phyloP scores from a whole-genome alignment of 2,329 filamentous ascomycete species.

The Apiospora koreana region DNA sequence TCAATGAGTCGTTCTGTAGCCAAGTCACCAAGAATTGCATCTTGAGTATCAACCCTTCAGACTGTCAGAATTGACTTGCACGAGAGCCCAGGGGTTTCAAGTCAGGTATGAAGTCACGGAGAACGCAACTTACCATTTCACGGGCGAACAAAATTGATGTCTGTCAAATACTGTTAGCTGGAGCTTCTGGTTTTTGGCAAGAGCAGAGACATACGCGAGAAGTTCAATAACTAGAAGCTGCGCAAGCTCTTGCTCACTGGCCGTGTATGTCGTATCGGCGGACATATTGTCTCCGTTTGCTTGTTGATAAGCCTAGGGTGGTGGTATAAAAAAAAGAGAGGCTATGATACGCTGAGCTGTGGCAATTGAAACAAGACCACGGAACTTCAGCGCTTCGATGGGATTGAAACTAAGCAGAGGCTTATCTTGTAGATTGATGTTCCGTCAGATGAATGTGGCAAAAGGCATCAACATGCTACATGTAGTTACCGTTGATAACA shows the following conservation, averaged over 20 bases:
- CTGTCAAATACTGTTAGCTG: constrained; percentile 5
- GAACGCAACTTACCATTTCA: constrained; percentile 14
- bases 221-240: constrained; percentile 27
- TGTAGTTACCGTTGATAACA: not conserved
- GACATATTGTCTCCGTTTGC: not conserved
- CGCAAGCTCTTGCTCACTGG: constrained; percentile 16
- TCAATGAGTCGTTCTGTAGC: constrained; percentile 36
- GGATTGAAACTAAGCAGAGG: not conserved
- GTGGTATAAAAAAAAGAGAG: not conserved
- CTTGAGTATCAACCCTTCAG: constrained; percentile 40
- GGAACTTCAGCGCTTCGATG: not conserved
- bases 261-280: constrained; percentile 3
- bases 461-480: not conserved
- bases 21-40: constrained; percentile 29
- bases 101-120: not conserved
- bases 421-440: not conserved
- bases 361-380: too few relatives aligned
- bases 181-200: too few relatives aligned
- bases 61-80: constrained; percentile 5
- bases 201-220: constrained; percentile 26
- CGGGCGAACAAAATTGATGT: constrained; percentile 16
- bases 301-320: not conserved
- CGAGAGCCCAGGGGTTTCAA: not conserved
- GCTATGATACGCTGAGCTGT: not conserved
- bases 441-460: too few relatives aligned